Conservation (phyloP, 169 alveolate species). For the Eimeria zaria region DNA sequence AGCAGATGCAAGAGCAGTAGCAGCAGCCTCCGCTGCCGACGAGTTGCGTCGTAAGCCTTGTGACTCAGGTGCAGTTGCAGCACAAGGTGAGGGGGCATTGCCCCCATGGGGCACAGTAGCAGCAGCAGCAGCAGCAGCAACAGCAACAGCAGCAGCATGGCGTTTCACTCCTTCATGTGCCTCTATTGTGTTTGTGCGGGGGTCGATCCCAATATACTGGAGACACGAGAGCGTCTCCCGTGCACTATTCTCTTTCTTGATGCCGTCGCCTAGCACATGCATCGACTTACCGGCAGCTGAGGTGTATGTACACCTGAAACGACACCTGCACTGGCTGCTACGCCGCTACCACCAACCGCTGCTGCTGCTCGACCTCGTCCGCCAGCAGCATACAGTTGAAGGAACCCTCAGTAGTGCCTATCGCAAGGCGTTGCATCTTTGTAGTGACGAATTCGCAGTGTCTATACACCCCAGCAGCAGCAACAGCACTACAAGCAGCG, state of each 20-base stretch:
- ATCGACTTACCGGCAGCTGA: constrained; percentile 40
- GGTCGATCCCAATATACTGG: constrained; percentile 98
- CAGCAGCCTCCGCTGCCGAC: not conserved
- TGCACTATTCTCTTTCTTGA: not conserved
- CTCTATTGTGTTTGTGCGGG: constrained; percentile 97
- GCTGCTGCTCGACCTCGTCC: constrained; percentile 71
- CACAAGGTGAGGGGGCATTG: not conserved
- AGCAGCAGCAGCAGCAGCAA: constrained; percentile 9
- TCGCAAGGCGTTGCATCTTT: constrained; percentile 26
- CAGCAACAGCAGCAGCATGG: constrained; percentile 52
- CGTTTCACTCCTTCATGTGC: constrained; percentile 53
- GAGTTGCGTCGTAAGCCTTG: no score
- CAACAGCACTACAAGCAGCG: not conserved
- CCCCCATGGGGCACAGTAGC: not conserved
- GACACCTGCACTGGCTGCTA: constrained; percentile 64
- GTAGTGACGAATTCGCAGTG: constrained; percentile 56
- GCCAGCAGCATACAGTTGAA: constrained; percentile 66
- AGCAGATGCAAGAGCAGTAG: not conserved
- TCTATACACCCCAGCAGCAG: constrained; percentile 14
- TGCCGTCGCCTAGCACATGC: constrained; percentile 27
- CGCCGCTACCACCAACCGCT: constrained; percentile 65
- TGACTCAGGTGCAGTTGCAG: no score
- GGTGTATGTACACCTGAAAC: constrained; percentile 55
- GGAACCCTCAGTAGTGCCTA: constrained; percentile 40
- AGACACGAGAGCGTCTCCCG: constrained; percentile 88